Base-by-base conservation (phyloP, 257 asterid genomes). In the Scutellaria galericulata region DNA sequence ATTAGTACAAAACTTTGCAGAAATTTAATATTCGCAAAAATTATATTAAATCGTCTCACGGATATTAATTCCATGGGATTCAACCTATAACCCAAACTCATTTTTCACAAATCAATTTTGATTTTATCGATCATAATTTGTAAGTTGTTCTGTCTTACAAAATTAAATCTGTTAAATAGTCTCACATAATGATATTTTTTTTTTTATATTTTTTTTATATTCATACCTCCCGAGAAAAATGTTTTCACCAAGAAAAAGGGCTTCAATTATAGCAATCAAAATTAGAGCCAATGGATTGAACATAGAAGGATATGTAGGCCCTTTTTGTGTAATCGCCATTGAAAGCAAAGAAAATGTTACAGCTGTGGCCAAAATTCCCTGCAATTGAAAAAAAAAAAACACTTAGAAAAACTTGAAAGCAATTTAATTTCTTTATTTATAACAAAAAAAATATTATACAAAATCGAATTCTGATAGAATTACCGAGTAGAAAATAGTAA, bases 261-360 rank as follows among this genome's bases (percentile, higher is more conserved):
- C 82, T 78, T 90, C 97, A 1, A 67, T 2, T 4, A 85, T 42
- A 7, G 90, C 82, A 6, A 88, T 75, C 8, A 77, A 63, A 60
- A 90, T 77, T 2, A 88, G 78, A 0, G 86, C 61, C 31, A 86
- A n/a, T 24, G 97, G 95, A 61, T 86, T 90, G 77, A 86, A 90
- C 88, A 90, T 86, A 1, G 97, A 81, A 11, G 93, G 91, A 51
- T 90, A 90, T 0, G 93, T 85, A 1, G 95, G 93, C 37, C 95
- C 97, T 46, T 66, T 79, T 73, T 77, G 55, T 27, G 84, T 3
- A 7, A 90, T 67, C 47, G 86, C 81, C 89, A 83, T 79, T 42
- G 89, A 83, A 5, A 86, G 39, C 63, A 88, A 39, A 71, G 81
- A 79, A 70, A 86, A 86, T 0, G 87, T n/a, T 55, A 80, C 86